These are phyloP conservation scores for Trametes sanguinea DNA, from an alignment of 768 basidiomycete species.

Conservation along the genomic window DNA sequence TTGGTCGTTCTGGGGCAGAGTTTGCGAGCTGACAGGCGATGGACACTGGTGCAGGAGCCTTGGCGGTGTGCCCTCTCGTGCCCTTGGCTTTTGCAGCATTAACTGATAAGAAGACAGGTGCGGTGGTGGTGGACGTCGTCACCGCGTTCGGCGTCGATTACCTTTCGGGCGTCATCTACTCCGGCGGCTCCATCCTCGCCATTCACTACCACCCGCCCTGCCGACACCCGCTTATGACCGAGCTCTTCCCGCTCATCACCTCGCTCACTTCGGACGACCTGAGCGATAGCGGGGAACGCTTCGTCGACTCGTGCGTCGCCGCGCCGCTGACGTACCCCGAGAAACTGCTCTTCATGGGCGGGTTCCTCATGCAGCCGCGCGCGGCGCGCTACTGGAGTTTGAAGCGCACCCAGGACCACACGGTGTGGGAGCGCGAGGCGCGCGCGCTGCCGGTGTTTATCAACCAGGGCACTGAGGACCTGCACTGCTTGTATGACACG, in stretches of 20 bases:
- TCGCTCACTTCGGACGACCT: conserved; percentile 22
- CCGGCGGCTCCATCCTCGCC: conserved; percentile 28
- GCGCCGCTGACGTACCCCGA: conserved; percentile 23
- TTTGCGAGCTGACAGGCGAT: not conserved
- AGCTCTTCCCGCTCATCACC: conserved; percentile 13
- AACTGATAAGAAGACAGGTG: not conserved
- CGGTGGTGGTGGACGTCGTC: conserved; percentile 23
- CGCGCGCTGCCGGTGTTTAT: conserved; percentile 24
- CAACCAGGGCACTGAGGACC: conserved; percentile 29
- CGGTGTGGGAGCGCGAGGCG: conserved; percentile 23
- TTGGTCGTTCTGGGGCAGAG: not conserved
- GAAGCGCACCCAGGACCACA: conserved; percentile 27
- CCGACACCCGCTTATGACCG: conserved; percentile 17
- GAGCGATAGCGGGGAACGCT: conserved; percentile 15
- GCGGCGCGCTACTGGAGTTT: conserved; percentile 19
- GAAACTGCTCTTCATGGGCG: conserved; percentile 29
- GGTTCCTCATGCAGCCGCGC: conserved; percentile 26
- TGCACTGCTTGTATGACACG: conserved; percentile 19
- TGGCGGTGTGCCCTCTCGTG: conserved; percentile 21
- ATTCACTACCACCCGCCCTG: conserved; percentile 18
- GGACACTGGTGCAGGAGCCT: conserved; percentile 19
- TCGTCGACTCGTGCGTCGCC: conserved; percentile 30
- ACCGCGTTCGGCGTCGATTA: conserved; percentile 24
- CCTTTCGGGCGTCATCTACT: conserved; percentile 28
- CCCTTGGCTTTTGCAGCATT: not conserved